Conservation (phyloP, 73 alveolate genomes). For the Uronychia setigera region DNA sequence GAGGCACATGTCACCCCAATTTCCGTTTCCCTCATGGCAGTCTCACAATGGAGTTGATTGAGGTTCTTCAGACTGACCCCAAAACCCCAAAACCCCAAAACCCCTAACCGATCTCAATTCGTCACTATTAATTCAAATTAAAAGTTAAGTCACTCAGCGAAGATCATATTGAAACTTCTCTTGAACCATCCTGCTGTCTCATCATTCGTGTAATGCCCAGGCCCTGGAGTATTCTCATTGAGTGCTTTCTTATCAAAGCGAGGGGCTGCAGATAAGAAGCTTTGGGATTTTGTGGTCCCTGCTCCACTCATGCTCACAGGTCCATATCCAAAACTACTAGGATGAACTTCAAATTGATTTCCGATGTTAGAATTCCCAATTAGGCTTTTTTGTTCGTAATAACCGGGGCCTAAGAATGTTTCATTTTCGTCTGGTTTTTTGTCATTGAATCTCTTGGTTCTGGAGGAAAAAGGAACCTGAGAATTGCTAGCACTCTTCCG, state of each 20-base stretch:
- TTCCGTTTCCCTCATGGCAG: no score
- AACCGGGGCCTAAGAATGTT: conserved; percentile 69
- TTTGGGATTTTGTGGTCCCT: conserved; percentile 12
- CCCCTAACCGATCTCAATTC: no score
- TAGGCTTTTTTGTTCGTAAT: conserved; percentile 51
- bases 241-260: conserved; percentile 29
- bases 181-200: conserved; percentile 30
- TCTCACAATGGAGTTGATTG: no score
- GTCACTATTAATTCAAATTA: not conserved
- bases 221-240: conserved; percentile 43
- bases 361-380: not conserved
- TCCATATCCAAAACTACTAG: not conserved
- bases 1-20: no score
- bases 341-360: conserved; percentile 6
- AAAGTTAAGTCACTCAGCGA: conserved; percentile 13
- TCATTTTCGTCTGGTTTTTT: conserved; percentile 55
- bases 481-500: not conserved
- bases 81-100: conserved; percentile 43
- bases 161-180: conserved; percentile 44
- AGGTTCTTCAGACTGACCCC: no score
- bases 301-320: conserved; percentile 16
- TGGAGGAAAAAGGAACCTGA: conserved; percentile 31
- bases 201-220: conserved; percentile 40
- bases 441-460: conserved; percentile 51
- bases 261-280: conserved; percentile 21